Percentiles rank a stretch among this genome's conserved stretches.
phyloP scores from a whole-genome alignment of 148 eudicot species.

The Chenopodium berlandieri region DNA sequence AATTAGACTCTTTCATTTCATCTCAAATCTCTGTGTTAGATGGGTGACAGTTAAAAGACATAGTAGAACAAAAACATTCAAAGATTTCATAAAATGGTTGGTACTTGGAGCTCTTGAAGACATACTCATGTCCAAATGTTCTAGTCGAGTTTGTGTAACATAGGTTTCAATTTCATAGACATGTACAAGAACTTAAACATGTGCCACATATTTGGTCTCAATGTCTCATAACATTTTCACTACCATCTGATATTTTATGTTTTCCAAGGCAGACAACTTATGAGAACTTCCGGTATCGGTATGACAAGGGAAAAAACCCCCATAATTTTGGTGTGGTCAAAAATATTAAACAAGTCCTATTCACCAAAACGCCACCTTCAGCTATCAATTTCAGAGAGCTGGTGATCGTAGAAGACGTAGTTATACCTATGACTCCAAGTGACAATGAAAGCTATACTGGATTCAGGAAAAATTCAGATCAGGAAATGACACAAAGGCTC shows the following conservation, averaged over 20 bases:
- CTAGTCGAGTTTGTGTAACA: background rate
- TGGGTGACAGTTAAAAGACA: background rate
- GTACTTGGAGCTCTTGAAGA: background rate
- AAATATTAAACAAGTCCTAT: slow-evolving; percentile 37
- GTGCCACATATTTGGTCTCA: too few species aligned
- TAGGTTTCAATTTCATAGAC: background rate
- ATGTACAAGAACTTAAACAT: background rate
- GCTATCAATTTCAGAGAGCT: slow-evolving; percentile 40
- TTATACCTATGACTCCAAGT: slow-evolving; percentile 27
- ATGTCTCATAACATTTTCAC: background rate
- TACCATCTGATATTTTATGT: slow-evolving; percentile 16
- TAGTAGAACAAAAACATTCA: too few species aligned
- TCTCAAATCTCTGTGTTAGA: background rate
- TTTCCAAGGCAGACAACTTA: slow-evolving; percentile 46
- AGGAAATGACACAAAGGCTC: slow-evolving; percentile 30
- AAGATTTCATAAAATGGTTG: too few species aligned
- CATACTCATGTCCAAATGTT: background rate
- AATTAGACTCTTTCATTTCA: background rate
- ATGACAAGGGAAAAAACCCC: slow-evolving; percentile 46
- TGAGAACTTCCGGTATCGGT: slow-evolving; percentile 55
- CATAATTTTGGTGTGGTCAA: slow-evolving; percentile 36
- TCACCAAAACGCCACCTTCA: slow-evolving; percentile 36
- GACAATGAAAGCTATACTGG: slow-evolving; percentile 20
- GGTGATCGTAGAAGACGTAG: slow-evolving; percentile 51
- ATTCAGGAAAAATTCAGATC: slow-evolving; percentile 23